phyloP scores from a whole-genome alignment of 2,329 filamentous ascomycete species.

The Penicillium sp. region DNA sequence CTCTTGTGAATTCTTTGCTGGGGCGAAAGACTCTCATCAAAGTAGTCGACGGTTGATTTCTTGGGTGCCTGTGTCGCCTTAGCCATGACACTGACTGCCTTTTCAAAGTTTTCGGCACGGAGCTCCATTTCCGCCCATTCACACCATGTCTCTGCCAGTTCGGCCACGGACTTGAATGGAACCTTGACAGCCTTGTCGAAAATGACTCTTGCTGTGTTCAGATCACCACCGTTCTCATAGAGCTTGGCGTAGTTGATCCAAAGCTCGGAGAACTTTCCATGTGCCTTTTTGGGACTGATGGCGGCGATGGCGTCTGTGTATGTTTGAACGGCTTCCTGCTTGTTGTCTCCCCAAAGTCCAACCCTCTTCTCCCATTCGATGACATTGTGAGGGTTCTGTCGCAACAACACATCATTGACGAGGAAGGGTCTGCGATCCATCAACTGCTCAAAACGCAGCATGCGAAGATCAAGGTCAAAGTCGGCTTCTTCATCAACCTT shows the following conservation, averaged over 20 bases:
- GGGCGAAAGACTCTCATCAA: slow-evolving; percentile 89
- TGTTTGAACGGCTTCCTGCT: slow-evolving; percentile 84
- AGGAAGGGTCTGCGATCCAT: slow-evolving; percentile 97
- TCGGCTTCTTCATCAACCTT: slow-evolving; percentile 79
- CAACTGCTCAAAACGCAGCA: slow-evolving; percentile 96
- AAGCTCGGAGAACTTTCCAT: slow-evolving; percentile 89
- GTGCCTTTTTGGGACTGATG: slow-evolving; percentile 89
- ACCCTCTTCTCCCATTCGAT: slow-evolving; percentile 96
- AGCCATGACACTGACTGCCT: slow-evolving; percentile 91
- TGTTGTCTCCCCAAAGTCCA: slow-evolving; percentile 93
- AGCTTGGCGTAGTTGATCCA: slow-evolving; percentile 98
- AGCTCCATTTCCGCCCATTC: slow-evolving; percentile 99
- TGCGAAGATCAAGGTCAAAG: slow-evolving; percentile 90
- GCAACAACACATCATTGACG: slow-evolving; percentile 89
- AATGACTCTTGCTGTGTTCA: slow-evolving; percentile 83
- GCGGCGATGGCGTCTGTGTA: slow-evolving; percentile 93
- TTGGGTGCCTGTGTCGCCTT: slow-evolving; percentile 98
- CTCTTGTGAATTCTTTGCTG: slow-evolving; percentile 98
- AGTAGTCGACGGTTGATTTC: slow-evolving; percentile 97
- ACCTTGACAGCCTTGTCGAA: slow-evolving; percentile 98
- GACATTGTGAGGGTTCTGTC: slow-evolving; percentile 96
- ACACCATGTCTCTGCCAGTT: slow-evolving; percentile 97
- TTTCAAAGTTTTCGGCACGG: slow-evolving; percentile 93
- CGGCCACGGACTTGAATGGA: slow-evolving; percentile 94
- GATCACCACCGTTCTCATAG: slow-evolving; percentile 84